A percentile compares a stretch with the other conserved stretches of the same genome.
Evolutionary conservation across 768 basidiomycete genomes (phyloP).

Genomic region (Clitopilus hobsonii): DNA sequence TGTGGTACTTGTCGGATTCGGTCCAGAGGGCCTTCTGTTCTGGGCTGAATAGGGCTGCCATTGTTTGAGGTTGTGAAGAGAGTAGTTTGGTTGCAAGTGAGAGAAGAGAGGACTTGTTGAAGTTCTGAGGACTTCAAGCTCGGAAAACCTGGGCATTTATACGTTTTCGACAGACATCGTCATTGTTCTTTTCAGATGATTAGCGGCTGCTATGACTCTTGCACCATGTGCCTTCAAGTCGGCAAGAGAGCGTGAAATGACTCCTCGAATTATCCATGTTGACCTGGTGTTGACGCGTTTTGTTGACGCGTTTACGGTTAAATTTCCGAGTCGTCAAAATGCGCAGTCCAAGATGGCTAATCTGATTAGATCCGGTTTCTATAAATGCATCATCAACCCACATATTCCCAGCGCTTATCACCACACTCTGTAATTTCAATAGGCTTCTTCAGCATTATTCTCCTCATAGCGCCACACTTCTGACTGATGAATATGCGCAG

Average conservation of each 20-base stretch:
- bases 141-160: background rate
- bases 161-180: background rate
- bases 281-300: too few relatives aligned
- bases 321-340: background rate
- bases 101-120: background rate
- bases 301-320: background rate
- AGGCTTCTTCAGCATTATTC: too few relatives aligned
- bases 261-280: too few relatives aligned
- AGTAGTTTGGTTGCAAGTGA: background rate
- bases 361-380: background rate
- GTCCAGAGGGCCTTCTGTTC: slow-evolving; percentile 35
- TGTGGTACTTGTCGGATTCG: slow-evolving; percentile 52
- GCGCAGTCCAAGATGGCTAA: background rate
- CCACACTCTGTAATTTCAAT: too few relatives aligned
- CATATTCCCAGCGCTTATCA: background rate
- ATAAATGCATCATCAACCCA: background rate
- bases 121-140: background rate
- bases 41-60: background rate
- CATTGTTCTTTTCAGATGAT: background rate
- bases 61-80: background rate
- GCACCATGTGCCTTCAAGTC: background rate
- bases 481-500: background rate
- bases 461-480: too few relatives aligned
- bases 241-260: background rate
- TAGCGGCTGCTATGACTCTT: background rate